These are phyloP conservation scores for Zygotorulaspora sp. DNA, from an alignment of 805 yeast genomes.

Conservation along the genomic window DNA sequence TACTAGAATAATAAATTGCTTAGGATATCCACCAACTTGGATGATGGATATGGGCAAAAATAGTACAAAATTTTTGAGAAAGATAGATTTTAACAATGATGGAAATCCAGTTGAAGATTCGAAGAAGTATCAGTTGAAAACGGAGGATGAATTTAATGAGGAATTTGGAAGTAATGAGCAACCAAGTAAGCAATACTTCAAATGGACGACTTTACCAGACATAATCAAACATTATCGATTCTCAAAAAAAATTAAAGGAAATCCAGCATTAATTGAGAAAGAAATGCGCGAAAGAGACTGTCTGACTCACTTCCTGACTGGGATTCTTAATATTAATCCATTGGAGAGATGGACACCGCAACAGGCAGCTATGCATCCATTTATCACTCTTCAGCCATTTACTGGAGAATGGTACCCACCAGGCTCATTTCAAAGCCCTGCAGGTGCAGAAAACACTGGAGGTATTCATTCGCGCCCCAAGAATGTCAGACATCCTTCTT, in stretches of 20 bases:
- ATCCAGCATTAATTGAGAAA: constrained; percentile 46
- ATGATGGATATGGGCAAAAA: constrained; percentile 95
- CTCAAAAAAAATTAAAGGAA: constrained; percentile 48
- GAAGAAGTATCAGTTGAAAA: constrained; percentile 39
- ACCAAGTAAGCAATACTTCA: constrained; percentile 82
- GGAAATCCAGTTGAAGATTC: background rate
- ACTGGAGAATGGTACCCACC: constrained; percentile 54
- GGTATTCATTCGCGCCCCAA: constrained; percentile 9
- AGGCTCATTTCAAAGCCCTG: constrained; percentile 27
- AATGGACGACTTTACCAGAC: constrained; percentile 58
- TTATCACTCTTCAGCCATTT: constrained; percentile 61
- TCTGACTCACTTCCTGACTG: constrained; percentile 71
- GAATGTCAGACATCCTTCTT: constrained; percentile 12
- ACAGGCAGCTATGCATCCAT: constrained; percentile 89
- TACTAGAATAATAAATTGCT: constrained; percentile 70
- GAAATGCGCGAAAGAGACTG: constrained; percentile 71
- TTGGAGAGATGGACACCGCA: constrained; percentile 96
- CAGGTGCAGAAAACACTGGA: constrained; percentile 1
- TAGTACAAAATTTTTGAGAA: constrained; percentile 52
- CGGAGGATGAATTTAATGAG: constrained; percentile 47
- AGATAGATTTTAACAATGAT: constrained; percentile 11
- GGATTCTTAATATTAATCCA: constrained; percentile 80
- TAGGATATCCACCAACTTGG: constrained; percentile 89
- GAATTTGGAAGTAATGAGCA: constrained; percentile 45
- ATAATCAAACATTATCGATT: constrained; percentile 72